Base-by-base conservation (phyloP, 192 early-diverging fungal species). In the Coemansia sp. region DNA sequence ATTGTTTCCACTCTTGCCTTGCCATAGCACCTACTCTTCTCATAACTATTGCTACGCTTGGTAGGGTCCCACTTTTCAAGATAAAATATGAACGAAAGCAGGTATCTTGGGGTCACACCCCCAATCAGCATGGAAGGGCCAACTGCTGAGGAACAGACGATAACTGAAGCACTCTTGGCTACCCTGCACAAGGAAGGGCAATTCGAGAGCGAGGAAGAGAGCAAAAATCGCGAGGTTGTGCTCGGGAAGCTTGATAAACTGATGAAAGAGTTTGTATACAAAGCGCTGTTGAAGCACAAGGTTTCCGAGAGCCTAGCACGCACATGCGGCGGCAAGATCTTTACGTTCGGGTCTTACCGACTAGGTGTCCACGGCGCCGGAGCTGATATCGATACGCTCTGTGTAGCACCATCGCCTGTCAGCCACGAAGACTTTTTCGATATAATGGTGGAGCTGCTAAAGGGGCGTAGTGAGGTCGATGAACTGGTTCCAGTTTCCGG, bases 381-480 rank as follows among this genome's bases (percentile, higher is more conserved):
- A 18, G 87, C 92, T n/a, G 98, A 99, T 95, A 95, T 99, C 55
- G 98, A 99, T 89, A 98, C 95, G 0, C 76, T 99, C 36, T 98
- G 96, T 69, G 95, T 99, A 12, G 92, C 91, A 39, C 98, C 98
- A 7, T 88, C 86, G 51, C 90, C 93, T 79, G 92, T 99, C 9
- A 85, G 87, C 64, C 83, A 96, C 36, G 95, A 96, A 35, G 93
- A 98, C 67, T 99, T 99, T 72, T 97, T 99, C 71, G 84, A 83
- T 1, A 86, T 88, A 24, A 96, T 99, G 94, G 84, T 88, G 35
- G 92, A 93, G 5, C 84, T 94, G 77, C 85, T 99, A 41, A 91
- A 91, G 59, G 85, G 84, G n/a, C 76, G 90, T 51, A 83, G 84
- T 14, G 98, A 98, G 66, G 94, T 96, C 18, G 90, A 87, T 4